Evolutionary conservation across 2,329 filamentous ascomycete genomes (phyloP), one percentile per base, ranked within the genome.

Genomic region (Aspergillus vadensis): DNA sequence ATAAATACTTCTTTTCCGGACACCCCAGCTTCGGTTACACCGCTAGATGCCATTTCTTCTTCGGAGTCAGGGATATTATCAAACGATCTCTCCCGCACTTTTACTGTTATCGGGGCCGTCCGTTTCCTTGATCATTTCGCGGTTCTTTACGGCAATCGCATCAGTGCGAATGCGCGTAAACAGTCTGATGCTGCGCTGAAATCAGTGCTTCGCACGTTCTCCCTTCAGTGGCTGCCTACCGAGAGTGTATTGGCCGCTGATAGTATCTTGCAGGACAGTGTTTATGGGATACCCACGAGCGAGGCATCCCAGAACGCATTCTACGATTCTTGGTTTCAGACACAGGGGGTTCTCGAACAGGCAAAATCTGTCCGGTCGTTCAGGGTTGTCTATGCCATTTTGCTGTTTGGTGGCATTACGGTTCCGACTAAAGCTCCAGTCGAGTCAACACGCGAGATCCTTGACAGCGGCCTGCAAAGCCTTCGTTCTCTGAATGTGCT

Each of bases 71-170:
- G 10, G 32, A 15, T 36, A 12, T 12, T 12, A 36, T 6, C 10
- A 5, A 36, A 36, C 4, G 32, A 36, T 15, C 4, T 36, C 32
- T 36, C 32, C 4, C 6, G 32, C 32, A 36, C 32, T 12, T 36
- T 36, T 12, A 36, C 32, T 36, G 32, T 36, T 2, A 36, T n/a
- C 2, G 69, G 69, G 5, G 63, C 64, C 23, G 55, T 64, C 17
- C 63, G 63, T 6, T 70, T 70, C 12, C 55, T 70, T 12, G 69
- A 70, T 44, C 67, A 70, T 58, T 67, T 70, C 25, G 60, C 62
- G 32, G 60, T 61, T 14, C 56, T 70, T 1, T 70, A 69, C 23
- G 67, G 64, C 6, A 70, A 70, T 30, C 55, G 55, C 9, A 25
- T 68, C 15, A 61, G 49, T 9, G 25, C 21, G 3, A 15, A 39